Evolutionary conservation across 163 green algal genomes (phyloP).

Genomic region (Scenedesmus sp.): DNA sequence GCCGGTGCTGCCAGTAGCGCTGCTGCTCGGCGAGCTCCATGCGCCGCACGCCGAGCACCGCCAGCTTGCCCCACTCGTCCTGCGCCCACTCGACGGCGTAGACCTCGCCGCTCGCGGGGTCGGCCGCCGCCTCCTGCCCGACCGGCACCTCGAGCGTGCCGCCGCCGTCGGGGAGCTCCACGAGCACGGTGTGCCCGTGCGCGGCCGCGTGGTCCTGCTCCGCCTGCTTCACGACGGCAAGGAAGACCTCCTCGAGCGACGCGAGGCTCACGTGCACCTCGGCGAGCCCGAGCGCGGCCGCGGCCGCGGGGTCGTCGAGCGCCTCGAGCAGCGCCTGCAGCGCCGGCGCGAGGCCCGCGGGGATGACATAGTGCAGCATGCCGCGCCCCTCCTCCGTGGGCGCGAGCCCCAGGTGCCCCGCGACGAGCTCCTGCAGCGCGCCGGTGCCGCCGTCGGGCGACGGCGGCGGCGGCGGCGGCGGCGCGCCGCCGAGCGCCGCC

Average conservation of each 20-base stretch:
- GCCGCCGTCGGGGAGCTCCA: slow-evolving; percentile 31
- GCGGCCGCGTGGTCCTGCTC: slow-evolving; percentile 36
- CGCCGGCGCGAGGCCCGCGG: slow-evolving; percentile 14
- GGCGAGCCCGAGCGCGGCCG: slow-evolving; percentile 59
- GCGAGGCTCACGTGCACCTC: slow-evolving; percentile 76
- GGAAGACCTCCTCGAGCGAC: slow-evolving; percentile 90
- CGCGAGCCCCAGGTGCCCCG: slow-evolving; percentile 12
- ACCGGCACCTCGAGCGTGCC: slow-evolving; percentile 39
- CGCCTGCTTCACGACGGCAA: slow-evolving; percentile 59
- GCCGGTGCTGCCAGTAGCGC: slow-evolving; percentile 28
- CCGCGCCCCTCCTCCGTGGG: slow-evolving; percentile 20
- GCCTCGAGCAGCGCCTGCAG: slow-evolving; percentile 31
- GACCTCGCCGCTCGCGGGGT: slow-evolving; percentile 14
- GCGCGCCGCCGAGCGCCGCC: no score
- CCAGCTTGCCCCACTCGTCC: slow-evolving; percentile 42
- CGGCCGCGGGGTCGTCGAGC: slow-evolving; percentile 7
- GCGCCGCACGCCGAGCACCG: slow-evolving; percentile 31
- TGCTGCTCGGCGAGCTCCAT: slow-evolving; percentile 38
- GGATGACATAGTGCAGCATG: slow-evolving; percentile 38
- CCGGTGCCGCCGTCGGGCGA: not conserved
- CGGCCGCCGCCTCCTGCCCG: slow-evolving; percentile 31
- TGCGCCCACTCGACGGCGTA: slow-evolving; percentile 44
- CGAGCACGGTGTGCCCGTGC: slow-evolving; percentile 33
- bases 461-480: no score
- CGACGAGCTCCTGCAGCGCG: slow-evolving; percentile 27